Evolutionary conservation across 345 rosid species (phyloP).

Genomic region (Ailanthus altissimus): DNA sequence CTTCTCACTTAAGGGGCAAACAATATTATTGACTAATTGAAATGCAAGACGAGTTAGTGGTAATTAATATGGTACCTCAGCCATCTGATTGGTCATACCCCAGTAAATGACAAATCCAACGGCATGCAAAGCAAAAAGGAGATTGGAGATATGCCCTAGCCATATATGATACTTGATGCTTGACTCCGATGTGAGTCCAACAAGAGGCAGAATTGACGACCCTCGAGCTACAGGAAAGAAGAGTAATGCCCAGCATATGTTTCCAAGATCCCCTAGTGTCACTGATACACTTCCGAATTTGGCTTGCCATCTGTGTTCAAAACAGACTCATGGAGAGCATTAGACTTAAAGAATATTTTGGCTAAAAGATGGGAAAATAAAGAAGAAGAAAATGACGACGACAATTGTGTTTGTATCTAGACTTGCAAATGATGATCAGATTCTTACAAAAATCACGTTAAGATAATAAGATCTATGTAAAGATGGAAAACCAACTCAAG

Average conservation of each 20-base stretch:
- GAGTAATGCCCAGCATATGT: constrained; percentile 69
- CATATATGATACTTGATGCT: constrained; percentile 74
- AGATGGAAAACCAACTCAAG: too few species aligned
- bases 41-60: background rate
- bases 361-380: too few species aligned
- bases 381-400: too few species aligned
- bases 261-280: constrained; percentile 57
- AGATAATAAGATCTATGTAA: too few species aligned
- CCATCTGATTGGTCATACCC: constrained; percentile 48
- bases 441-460: too few species aligned
- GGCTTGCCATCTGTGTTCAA: constrained; percentile 67
- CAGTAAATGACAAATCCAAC: constrained; percentile 55
- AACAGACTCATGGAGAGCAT: too few species aligned
- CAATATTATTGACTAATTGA: background rate
- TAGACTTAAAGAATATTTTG: too few species aligned
- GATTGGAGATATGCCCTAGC: constrained; percentile 66
- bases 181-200: constrained; percentile 68
- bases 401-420: too few species aligned
- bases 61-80: constrained; percentile 34
- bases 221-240: constrained; percentile 68
- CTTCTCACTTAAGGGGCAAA: too few species aligned
- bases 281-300: constrained; percentile 54
- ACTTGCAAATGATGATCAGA: too few species aligned
- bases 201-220: constrained; percentile 56
- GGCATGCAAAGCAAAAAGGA: constrained; percentile 44